Base-by-base conservation (phyloP, 139 green algal genomes). In the Desmodesmus armatus region DNA sequence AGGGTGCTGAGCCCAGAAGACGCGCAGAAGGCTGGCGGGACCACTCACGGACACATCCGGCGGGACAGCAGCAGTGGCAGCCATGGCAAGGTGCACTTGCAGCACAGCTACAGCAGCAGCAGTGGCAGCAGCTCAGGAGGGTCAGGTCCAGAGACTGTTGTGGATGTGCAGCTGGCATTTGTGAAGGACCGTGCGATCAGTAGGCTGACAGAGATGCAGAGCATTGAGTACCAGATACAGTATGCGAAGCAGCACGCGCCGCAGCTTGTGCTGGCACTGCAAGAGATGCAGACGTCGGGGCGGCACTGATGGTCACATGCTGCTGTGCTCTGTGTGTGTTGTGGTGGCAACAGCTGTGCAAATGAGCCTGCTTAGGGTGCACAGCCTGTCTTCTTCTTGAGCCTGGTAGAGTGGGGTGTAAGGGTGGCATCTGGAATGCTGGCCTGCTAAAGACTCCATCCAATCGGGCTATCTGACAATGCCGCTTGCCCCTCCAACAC, bases 111-210 rank as follows among this genome's bases (percentile, higher is more conserved):
- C 35, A 53, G 77, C 66, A 86, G 43, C 49, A 72, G 82, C 44
- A 89, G 80, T 44, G 53, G 75, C 75, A 77, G 62, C 31, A 74
- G 27, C 51, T 41, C 33, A 47, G 66, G 31, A 15, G 31, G 2
- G 74, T 15, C 37, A 44, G 60, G 17, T 31, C 6, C 13, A 43
- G 69, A 89, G 9, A 79, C 80, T 19, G 78, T 96, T n/a, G 92
- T 98, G 9, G 96, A 98, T 83, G 96, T 98, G 89, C 97, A 98
- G 79, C 89, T 98, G 31, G 95, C 93, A 0, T 99, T 99, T 90
- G 85, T 94, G 19, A 99, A 98, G 87, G 93, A 94, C 33, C 66
- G 96, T 84, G 96, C 94, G 60, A 92, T 99, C 58, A 96, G 88
- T 84, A 91, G 96, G 13, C 89, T 99, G 74, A 96, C 89, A 6